These are phyloP conservation scores for Pichia heedii DNA, from an alignment of 805 yeast species.

Conservation along the genomic window DNA sequence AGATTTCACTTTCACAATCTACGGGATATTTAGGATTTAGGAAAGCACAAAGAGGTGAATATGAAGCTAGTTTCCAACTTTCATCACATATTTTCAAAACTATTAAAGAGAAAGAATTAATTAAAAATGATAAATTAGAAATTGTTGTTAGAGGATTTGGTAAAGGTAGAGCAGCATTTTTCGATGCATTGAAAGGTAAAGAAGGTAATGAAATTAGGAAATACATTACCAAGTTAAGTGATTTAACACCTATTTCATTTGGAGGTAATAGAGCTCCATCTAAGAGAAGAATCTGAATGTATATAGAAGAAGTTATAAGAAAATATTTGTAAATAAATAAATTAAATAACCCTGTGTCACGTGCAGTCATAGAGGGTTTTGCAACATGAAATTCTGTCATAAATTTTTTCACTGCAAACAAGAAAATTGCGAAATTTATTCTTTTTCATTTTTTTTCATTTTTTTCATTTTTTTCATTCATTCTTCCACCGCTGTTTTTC, in stretches of 20 bases:
- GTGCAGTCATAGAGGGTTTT: slow-evolving; percentile 11
- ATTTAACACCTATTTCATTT: slow-evolving; percentile 72
- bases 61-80: slow-evolving; percentile 88
- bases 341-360: slow-evolving; percentile 4
- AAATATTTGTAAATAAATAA: neutral
- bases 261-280: slow-evolving; percentile 90
- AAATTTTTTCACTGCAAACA: neutral
- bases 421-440: too few relatives aligned
- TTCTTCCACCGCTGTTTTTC: too few relatives aligned
- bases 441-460: too few relatives aligned
- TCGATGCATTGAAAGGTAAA: slow-evolving; percentile 76
- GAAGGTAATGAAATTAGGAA: slow-evolving; percentile 69
- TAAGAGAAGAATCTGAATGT: slow-evolving; percentile 58
- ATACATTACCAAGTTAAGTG: slow-evolving; percentile 63
- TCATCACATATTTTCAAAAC: slow-evolving; percentile 61
- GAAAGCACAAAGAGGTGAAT: slow-evolving; percentile 83
- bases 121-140: slow-evolving; percentile 51
- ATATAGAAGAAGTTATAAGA: too few relatives aligned
- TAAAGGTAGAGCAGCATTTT: slow-evolving; percentile 81
- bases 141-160: slow-evolving; percentile 76
- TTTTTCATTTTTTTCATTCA: too few relatives aligned
- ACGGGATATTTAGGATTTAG: slow-evolving; percentile 88
- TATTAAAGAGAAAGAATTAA: slow-evolving; percentile 45
- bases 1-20: slow-evolving; percentile 54
- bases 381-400: slow-evolving; percentile 9